Percentiles rank a stretch among this genome's conserved stretches.
These are phyloP conservation scores for Rubia balearica DNA, from an alignment of 305 asterid species.

Conservation along the genomic window DNA sequence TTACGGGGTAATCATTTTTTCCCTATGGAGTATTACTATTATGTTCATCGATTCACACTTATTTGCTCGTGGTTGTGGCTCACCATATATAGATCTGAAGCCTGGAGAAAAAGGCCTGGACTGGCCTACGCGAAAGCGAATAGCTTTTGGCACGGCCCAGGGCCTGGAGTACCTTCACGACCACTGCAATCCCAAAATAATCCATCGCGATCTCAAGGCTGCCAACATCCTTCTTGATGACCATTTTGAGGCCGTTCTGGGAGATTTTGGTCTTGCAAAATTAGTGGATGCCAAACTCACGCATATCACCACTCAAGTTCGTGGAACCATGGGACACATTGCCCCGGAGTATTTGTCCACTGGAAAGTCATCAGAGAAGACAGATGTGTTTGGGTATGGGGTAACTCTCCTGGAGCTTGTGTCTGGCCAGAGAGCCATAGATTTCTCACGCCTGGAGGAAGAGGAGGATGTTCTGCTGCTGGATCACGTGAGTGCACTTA, in stretches of 20 bases:
- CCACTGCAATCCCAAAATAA: slow-evolving; percentile 81
- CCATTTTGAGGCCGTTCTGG: slow-evolving; percentile 73
- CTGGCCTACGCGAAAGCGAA: slow-evolving; percentile 63
- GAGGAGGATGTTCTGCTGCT: slow-evolving; percentile 84
- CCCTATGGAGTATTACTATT: too few relatives aligned
- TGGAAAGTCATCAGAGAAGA: slow-evolving; percentile 79
- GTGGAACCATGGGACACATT: slow-evolving; percentile 96
- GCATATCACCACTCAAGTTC: slow-evolving; percentile 81
- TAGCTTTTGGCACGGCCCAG: slow-evolving; percentile 78
- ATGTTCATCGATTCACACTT: background rate
- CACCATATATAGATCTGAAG: slow-evolving; percentile 41
- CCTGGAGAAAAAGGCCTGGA: slow-evolving; percentile 72
- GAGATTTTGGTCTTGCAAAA: slow-evolving; percentile 88
- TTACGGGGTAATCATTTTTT: slow-evolving; percentile 48
- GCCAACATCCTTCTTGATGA: slow-evolving; percentile 81
- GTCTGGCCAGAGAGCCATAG: slow-evolving; percentile 86
- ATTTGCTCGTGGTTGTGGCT: background rate
- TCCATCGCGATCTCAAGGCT: slow-evolving; percentile 88
- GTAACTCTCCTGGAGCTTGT: slow-evolving; percentile 82
- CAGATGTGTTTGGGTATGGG: slow-evolving; percentile 90
- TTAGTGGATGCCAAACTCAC: slow-evolving; percentile 61
- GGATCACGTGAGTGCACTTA: slow-evolving; percentile 62
- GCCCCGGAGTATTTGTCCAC: slow-evolving; percentile 90
- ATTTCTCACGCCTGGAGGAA: slow-evolving; percentile 78
- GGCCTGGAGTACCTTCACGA: slow-evolving; percentile 94